Conservation (phyloP, 2,329 filamentous ascomycete genomes). For the Aureobasidium sp. region DNA sequence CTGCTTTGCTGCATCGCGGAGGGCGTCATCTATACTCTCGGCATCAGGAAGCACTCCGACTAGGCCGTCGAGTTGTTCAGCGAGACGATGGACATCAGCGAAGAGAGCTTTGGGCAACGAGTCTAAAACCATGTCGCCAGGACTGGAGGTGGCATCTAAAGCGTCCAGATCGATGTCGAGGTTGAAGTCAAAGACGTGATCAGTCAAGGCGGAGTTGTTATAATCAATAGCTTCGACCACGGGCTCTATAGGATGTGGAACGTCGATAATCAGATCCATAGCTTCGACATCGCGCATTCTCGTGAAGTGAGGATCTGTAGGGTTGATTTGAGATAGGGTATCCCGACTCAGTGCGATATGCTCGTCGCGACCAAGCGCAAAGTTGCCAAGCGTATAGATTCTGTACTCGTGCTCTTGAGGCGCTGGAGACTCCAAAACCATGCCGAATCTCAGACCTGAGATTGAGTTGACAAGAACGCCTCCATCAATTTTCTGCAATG, state of each 20-base stretch:
- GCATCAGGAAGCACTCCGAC: slow-evolving; percentile 7
- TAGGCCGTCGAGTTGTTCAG: slow-evolving; percentile 14
- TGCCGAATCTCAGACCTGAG: slow-evolving; percentile 52
- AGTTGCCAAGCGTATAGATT: slow-evolving; percentile 71
- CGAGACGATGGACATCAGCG: slow-evolving; percentile 10
- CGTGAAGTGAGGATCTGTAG: slow-evolving; percentile 77
- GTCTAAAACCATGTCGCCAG: slow-evolving; percentile 8
- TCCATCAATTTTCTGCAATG: slow-evolving; percentile 48
- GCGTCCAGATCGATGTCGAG: slow-evolving; percentile 12
- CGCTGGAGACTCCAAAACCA: slow-evolving; percentile 53
- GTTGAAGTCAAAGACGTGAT: slow-evolving; percentile 10
- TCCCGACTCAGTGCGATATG: slow-evolving; percentile 71
- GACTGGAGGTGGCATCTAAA: slow-evolving; percentile 1
- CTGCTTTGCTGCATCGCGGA: slow-evolving; percentile 9
- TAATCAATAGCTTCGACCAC: not conserved
- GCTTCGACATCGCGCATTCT: slow-evolving; percentile 63
- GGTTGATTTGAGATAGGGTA: slow-evolving; percentile 56
- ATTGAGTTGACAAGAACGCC: slow-evolving; percentile 54
- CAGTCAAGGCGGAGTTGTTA: not conserved
- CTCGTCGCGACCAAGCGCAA: slow-evolving; percentile 78
- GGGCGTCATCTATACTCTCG: slow-evolving; percentile 8
- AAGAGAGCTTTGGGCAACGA: slow-evolving; percentile 11
- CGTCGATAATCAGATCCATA: slow-evolving; percentile 65
- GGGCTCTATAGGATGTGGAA: slow-evolving; percentile 13
- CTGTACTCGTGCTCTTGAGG: slow-evolving; percentile 48